phyloP scores from a whole-genome alignment of 2,329 filamentous ascomycete species.

The Epichloe typhina region DNA sequence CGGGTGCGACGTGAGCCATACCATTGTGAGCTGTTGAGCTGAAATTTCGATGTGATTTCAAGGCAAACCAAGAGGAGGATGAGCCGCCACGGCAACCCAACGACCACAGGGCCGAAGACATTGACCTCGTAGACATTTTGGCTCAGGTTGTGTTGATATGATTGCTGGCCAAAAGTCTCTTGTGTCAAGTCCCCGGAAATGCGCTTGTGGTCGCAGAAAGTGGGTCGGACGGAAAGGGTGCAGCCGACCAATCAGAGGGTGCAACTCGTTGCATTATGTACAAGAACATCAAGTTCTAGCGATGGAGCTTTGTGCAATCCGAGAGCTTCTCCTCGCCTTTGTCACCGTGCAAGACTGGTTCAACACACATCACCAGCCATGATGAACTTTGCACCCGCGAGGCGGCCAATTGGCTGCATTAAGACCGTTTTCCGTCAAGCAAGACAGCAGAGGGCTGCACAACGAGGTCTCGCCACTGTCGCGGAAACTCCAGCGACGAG shows the following conservation, averaged over 20 bases:
- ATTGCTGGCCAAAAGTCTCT: conserved; percentile 8
- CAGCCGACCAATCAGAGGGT: conserved; percentile 24
- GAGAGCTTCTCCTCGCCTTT: not conserved
- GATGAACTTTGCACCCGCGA: conserved; percentile 48
- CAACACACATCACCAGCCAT: conserved; percentile 11
- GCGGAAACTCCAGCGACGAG: conserved; percentile 9
- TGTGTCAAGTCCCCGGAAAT: not conserved
- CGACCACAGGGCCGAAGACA: conserved; percentile 15
- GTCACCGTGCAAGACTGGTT: not conserved
- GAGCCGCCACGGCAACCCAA: conserved; percentile 7
- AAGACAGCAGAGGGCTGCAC: conserved; percentile 32
- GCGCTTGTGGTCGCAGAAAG: conserved; percentile 1
- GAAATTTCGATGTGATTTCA: conserved; percentile 12
- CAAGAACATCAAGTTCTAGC: not conserved
- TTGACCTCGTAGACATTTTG: conserved; percentile 11
- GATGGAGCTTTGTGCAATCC: not conserved
- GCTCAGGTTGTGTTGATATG: not conserved
- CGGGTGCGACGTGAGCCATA: conserved; percentile 9
- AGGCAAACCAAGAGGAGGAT: not conserved
- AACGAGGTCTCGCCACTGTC: conserved; percentile 35
- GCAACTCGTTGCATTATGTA: conserved; percentile 8
- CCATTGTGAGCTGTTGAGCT: conserved; percentile 17
- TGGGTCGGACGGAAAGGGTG: conserved; percentile 17
- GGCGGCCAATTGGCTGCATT: conserved; percentile 59
- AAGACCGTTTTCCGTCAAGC: conserved; percentile 49